Evolutionary conservation across 495 filamentous ascomycete species (phyloP), one percentile per base, ranked within the genome.

Genomic region (Jackrogersella minutella): DNA sequence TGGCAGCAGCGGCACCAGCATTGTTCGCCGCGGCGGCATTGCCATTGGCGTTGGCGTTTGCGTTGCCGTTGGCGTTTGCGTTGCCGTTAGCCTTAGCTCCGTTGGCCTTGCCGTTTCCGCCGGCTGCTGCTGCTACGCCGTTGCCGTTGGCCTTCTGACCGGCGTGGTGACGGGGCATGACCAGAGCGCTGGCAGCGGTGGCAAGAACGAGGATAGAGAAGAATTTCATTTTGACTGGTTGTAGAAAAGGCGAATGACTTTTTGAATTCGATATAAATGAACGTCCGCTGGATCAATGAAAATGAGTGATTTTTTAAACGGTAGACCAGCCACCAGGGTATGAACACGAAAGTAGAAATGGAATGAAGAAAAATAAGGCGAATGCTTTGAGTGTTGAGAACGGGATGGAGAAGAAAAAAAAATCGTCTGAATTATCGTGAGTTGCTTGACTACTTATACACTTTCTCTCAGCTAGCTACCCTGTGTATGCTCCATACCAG

Each of bases 191-290:
- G 36, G 71, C 64, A 53, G 71, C 30, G n/a, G 71, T 70, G 34
- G 71, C 71, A 19, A 73, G 68, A 31, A 73, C 34, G 33, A 73
- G 63, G 40, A 73, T 71, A 39, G 56, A 30, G 56, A 70, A 46
- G 57, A 71, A 73, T 59, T 73, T 70, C 71, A 73, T 73, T 51
- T 64, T 69, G 61, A 58, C 55, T 52, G 30, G 31, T 64, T 64
- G 13, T 13, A 36, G 55, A 54, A 17, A 55, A 58, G 21, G 19
- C 21, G 41, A 19, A 50, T 37, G 44, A n/a, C 22, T 41, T n/a
- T n/a, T n/a, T 62, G 49, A 56, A 58, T 16, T 39, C 40, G 31
- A 22, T 34, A 39, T 43, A 22, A 22, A 53, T 64, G 49, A 55
- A 65, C 37, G 51, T 69, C 49, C 41, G 37, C 66, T 44, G 50